These are phyloP conservation scores for Candida anglica DNA, from an alignment of 805 yeast genomes.

Conservation along the genomic window DNA sequence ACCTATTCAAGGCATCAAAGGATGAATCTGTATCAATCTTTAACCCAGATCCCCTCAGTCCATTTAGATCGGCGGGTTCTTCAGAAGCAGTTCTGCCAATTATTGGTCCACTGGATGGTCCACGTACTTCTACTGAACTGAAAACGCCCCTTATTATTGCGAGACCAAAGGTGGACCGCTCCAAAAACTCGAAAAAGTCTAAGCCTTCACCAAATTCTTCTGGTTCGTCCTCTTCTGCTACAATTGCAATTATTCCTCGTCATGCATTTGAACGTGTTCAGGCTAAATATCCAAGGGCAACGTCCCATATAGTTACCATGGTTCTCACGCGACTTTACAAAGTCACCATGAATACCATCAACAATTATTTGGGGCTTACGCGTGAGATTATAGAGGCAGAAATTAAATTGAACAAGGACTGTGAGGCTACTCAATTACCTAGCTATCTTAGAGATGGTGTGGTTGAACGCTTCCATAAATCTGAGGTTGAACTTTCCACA, in stretches of 20 bases:
- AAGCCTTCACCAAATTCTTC: background rate
- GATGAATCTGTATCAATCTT: too few species aligned
- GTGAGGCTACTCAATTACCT: conserved; percentile 43
- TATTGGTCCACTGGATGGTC: background rate
- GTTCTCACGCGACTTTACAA: conserved; percentile 80
- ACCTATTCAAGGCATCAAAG: conserved; percentile 44
- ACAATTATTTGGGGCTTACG: conserved; percentile 80
- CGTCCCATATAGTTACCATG: conserved; percentile 93
- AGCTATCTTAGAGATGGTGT: conserved; percentile 58
- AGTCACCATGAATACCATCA: conserved; percentile 89
- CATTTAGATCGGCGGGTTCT: background rate
- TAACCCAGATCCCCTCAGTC: too few species aligned
- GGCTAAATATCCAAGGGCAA: conserved; percentile 75
- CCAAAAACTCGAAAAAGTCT: conserved; percentile 3
- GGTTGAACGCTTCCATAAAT: conserved; percentile 32
- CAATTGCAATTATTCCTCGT: conserved; percentile 89
- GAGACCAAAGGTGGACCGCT: conserved; percentile 45
- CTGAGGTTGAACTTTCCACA: background rate
- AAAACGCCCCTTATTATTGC: conserved; percentile 52
- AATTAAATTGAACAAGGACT: conserved; percentile 48
- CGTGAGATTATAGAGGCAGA: conserved; percentile 79
- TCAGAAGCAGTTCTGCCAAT: background rate
- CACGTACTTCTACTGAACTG: too few species aligned
- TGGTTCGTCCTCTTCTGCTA: conserved; percentile 37
- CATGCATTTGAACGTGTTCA: conserved; percentile 74